These are phyloP conservation scores for Solanum chiquidenum DNA, from an alignment of 257 asterid species.

Conservation along the genomic window DNA sequence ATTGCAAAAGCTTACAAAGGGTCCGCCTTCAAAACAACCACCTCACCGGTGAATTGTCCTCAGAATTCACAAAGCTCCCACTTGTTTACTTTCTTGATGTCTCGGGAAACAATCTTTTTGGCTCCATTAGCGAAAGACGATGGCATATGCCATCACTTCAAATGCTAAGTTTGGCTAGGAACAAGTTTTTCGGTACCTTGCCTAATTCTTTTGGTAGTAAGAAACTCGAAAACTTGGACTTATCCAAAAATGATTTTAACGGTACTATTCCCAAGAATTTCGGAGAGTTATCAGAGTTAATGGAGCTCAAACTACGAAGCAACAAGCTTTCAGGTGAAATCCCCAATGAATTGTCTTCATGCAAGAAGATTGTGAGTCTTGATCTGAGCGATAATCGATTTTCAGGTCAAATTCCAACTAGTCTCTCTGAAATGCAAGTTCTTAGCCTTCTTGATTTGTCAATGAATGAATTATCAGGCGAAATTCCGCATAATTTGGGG, in stretches of 20 bases:
- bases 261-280: conserved; percentile 38
- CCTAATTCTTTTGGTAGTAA: conserved; percentile 48
- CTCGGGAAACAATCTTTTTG: conserved; percentile 44
- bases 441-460: conserved; percentile 78
- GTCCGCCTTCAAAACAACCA: conserved; percentile 56
- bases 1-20: conserved; percentile 59
- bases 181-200: conserved; percentile 36
- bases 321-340: conserved; percentile 55
- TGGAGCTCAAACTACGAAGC: conserved; percentile 36
- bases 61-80: conserved; percentile 44
- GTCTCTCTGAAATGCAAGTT: conserved; percentile 58
- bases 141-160: conserved; percentile 80
- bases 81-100: conserved; percentile 61
- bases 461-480: conserved; percentile 42
- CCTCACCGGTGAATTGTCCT: conserved; percentile 40
- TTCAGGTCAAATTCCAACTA: conserved; percentile 41
- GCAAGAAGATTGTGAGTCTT: conserved; percentile 60
- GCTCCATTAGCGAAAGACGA: conserved; percentile 28
- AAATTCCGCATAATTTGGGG: conserved; percentile 51
- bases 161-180: conserved; percentile 60
- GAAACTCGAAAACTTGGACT: conserved; percentile 55
- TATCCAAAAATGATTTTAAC: conserved; percentile 49
- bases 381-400: conserved; percentile 61
- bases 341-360: conserved; percentile 41
- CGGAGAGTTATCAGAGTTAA: conserved; percentile 38